A percentile compares a stretch with the other conserved stretches of the same genome.
Conservation (phyloP, 129 eudicot genomes). For the carrot (Daucus carota) region DH1_v3.0 NC_030381.2:47114501-47115000, state of each 20-base stretch:
- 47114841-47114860: conserved; percentile 81
- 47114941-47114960: conserved; percentile 67
- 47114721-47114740: conserved; percentile 81
- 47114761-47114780: conserved; percentile 91
- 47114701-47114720: conserved; percentile 78
- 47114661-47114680: conserved; percentile 78
- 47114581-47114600: conserved; percentile 49
- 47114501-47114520: conserved; percentile 50
- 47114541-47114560: conserved; percentile 54
- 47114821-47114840: conserved; percentile 90
- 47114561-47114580: conserved; percentile 66
- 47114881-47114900: conserved; percentile 88
- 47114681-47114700: conserved; percentile 65
- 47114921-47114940: conserved; percentile 75
- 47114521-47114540: conserved; percentile 62
- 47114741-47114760: conserved; percentile 80
- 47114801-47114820: conserved; percentile 95
- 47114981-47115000: conserved; percentile 68
- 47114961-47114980: conserved; percentile 71
- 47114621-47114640: conserved; percentile 58
- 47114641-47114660: conserved; percentile 65
- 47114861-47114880: conserved; percentile 85
- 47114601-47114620: conserved; percentile 49
- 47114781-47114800: conserved; percentile 73
- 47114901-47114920: conserved; percentile 76